Percentiles rank a stretch among this genome's conserved stretches.
Conservation (phyloP, 768 basidiomycete genomes). For the Mycena pura region DNA sequence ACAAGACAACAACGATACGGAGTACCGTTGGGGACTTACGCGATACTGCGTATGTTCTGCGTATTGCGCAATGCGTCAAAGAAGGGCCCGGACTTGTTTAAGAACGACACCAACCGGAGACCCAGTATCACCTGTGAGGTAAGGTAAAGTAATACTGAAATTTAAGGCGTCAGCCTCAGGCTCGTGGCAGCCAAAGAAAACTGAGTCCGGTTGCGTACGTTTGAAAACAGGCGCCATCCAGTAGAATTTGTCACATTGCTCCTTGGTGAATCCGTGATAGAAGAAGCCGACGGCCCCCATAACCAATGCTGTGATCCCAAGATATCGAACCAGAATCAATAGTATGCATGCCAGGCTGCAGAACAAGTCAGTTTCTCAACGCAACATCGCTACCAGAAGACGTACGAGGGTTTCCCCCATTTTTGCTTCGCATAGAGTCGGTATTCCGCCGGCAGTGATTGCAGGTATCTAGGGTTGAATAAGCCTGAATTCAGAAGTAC, state of each 20-base stretch:
- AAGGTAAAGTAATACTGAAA: conserved; percentile 6
- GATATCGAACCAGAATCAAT: conserved; percentile 23
- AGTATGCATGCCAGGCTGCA: conserved; percentile 20
- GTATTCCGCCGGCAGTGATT: conserved; percentile 14
- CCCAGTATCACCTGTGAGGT: conserved; percentile 16
- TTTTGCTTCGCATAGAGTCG: conserved; percentile 14
- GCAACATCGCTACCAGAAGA: not conserved
- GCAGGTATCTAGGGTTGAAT: conserved; percentile 3
- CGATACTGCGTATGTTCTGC: conserved; percentile 11
- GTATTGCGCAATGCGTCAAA: not conserved
- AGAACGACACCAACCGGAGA: not conserved
- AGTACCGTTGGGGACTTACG: conserved; percentile 2
- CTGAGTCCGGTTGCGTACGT: not conserved
- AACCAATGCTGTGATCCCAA: conserved; percentile 11
- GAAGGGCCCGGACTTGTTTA: no score
- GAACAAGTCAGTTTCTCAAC: not conserved
- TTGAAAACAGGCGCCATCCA: conserved; percentile 21
- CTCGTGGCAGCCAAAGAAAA: not conserved
- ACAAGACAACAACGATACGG: not conserved
- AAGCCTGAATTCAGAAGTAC: not conserved
- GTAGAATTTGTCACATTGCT: conserved; percentile 6
- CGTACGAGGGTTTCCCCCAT: not conserved
- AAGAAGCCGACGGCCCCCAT: conserved; percentile 19
- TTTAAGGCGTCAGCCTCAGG: no score
- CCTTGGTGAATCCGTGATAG: conserved; percentile 21